Conservation (phyloP, 805 yeast genomes). For the Debaryomyces castellii region DNA sequence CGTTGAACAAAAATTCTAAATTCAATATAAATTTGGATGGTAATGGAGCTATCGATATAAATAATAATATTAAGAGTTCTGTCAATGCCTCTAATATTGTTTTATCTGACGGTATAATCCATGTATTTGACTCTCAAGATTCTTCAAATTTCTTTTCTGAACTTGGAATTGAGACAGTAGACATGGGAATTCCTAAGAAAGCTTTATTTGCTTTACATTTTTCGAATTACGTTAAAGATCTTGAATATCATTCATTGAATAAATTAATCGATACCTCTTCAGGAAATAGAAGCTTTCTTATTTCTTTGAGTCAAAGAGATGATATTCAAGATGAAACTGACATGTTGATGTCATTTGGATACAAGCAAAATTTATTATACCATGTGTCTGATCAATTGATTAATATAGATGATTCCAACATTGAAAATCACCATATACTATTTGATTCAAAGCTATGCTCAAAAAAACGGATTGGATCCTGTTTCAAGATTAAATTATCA, state of each 20-base stretch:
- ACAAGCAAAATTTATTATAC: constrained; percentile 47
- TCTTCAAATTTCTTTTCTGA: constrained; percentile 17
- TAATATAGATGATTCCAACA: constrained; percentile 17
- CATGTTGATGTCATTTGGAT: constrained; percentile 25
- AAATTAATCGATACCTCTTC: constrained; percentile 55
- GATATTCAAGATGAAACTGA: constrained; percentile 27
- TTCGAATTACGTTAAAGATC: constrained; percentile 65
- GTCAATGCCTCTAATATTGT: constrained; percentile 16
- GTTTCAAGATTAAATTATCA: constrained; percentile 43
- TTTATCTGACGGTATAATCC: constrained; percentile 34
- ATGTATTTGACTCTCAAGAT: constrained; percentile 22
- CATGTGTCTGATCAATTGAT: constrained; percentile 58
- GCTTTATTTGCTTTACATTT: constrained; percentile 45
- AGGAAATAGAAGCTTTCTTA: constrained; percentile 59
- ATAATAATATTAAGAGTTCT: constrained; percentile 16
- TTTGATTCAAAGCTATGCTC: constrained; percentile 56
- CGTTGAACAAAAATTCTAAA: constrained; percentile 8
- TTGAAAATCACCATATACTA: constrained; percentile 28
- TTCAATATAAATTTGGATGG: constrained; percentile 12
- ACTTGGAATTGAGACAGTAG: constrained; percentile 19
- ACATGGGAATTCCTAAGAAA: constrained; percentile 30
- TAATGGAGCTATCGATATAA: constrained; percentile 16
- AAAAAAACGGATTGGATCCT: constrained; percentile 57
- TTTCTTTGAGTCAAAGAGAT: constrained; percentile 40
- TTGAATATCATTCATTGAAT: constrained; percentile 57